Evolutionary conservation across 2,329 filamentous ascomycete species (phyloP).

Genomic region (Calycina herbarum): DNA sequence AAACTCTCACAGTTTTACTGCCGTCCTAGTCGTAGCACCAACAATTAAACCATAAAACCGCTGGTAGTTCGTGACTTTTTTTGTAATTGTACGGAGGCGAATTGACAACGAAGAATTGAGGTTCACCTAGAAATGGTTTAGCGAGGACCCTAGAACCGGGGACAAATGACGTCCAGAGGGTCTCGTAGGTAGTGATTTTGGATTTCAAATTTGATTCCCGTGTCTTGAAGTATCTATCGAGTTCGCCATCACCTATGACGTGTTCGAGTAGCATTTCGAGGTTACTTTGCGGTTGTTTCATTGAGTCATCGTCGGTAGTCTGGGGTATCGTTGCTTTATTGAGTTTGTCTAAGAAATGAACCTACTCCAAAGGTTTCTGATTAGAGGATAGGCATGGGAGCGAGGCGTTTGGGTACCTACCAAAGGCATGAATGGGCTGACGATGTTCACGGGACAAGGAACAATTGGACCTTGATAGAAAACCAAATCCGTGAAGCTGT

Average conservation of each 20-base stretch:
- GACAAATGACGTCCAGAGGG: constrained; percentile 37
- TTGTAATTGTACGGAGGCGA: not conserved
- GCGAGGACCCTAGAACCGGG: not conserved
- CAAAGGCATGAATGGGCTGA: not conserved
- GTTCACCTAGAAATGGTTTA: constrained; percentile 5
- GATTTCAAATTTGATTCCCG: constrained; percentile 22
- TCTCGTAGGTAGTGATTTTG: constrained; percentile 36
- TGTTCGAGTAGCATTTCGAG: constrained; percentile 10
- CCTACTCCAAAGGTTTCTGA: not conserved
- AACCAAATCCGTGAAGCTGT: not conserved
- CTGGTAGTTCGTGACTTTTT: not conserved
- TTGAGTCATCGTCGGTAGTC: not conserved
- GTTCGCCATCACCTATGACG: constrained; percentile 4
- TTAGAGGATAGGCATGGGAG: not conserved
- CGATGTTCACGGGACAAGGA: not conserved
- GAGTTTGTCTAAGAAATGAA: constrained; percentile 9
- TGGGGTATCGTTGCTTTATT: not conserved
- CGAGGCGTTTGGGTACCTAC: no score
- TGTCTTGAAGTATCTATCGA: constrained; percentile 19
- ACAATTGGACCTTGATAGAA: not conserved
- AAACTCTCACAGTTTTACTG: constrained; percentile 9
- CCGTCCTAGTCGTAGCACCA: constrained; percentile 20
- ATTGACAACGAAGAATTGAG: constrained; percentile 5
- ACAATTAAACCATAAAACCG: not conserved
- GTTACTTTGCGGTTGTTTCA: not conserved